Base-by-base conservation (phyloP, 1,139 yeast genomes). In the Pichia kudriavzevii region DNA sequence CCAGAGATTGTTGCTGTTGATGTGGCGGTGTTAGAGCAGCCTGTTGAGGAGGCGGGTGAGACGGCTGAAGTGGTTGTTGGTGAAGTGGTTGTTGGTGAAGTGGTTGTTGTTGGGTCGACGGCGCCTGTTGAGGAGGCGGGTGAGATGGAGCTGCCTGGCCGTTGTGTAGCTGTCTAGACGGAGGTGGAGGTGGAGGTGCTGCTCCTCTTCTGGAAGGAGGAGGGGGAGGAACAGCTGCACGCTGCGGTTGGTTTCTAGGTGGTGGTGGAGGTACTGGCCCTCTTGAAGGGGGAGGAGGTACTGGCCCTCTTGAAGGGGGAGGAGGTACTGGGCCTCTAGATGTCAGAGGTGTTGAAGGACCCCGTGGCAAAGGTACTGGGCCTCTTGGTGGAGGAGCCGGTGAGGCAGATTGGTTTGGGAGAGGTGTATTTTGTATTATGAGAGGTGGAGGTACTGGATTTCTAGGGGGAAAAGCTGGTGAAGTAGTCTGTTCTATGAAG, bases 131-230 rank as follows among this genome's bases (percentile, higher is more conserved):
- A 22, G 60, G 56, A 3, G 63, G 53, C 19, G 59, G 57, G n/a
- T 60, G 58, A 10, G 60, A 59, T 11, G 64, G 60, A 4, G 60
- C 13, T 20, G 14, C n/a, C n/a, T n/a, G n/a, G n/a, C n/a, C n/a
- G 51, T 13, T 48, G 48, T 7, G 60, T 59, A 8, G 31, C 16
- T 38, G 36, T 25, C 50, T 38, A n/a, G 58, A 46, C 5, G 58
- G 64, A 13, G 68, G 65, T 6, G 61, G 49, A 34, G 55, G 48
- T 23, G 58, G 56, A 4, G 36, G 35, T 5, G 15, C 27, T 11
- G 30, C 22, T 8, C 28, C 28, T 16, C 40, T 35, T 26, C 51
- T 37, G 12, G 59, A 48, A 4, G 59, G 64, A 12, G 69, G 66
- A 5, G 61, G 49, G 35, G 56, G 49, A 23, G 59, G 58, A 3